Conservation (phyloP, 2,329 filamentous ascomycete species). For the Claviceps cyperi region DNA sequence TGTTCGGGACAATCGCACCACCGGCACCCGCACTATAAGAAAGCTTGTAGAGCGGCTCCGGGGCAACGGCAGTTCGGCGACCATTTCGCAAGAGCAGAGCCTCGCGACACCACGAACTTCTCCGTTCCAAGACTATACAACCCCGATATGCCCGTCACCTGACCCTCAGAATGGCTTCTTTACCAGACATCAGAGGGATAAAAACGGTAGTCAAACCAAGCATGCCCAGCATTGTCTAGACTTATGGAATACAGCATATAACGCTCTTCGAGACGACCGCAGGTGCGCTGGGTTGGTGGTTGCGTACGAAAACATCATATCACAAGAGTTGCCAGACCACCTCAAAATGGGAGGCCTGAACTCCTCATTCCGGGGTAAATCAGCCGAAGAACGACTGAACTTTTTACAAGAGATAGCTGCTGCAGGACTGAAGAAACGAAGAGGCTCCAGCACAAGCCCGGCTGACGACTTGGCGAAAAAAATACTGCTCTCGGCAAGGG, state of each 20-base stretch:
- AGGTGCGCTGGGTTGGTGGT: slow-evolving; percentile 17
- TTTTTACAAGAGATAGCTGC: slow-evolving; percentile 17
- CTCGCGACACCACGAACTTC: background rate
- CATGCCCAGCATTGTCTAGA: slow-evolving; percentile 10
- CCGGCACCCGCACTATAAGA: background rate
- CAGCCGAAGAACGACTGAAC: slow-evolving; percentile 14
- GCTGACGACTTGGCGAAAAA: slow-evolving; percentile 15
- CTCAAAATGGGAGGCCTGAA: slow-evolving; percentile 17
- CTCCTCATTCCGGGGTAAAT: slow-evolving; percentile 11
- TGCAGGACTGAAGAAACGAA: slow-evolving; percentile 16
- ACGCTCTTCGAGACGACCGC: slow-evolving; percentile 16
- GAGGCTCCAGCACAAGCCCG: slow-evolving; percentile 14
- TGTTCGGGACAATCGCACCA: background rate
- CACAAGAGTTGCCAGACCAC: slow-evolving; percentile 19
- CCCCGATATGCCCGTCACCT: background rate
- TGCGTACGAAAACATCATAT: slow-evolving; percentile 22
- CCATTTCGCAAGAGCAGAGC: background rate
- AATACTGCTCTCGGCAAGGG: slow-evolving; percentile 15
- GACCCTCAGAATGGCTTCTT: background rate
- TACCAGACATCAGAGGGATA: background rate
- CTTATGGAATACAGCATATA: slow-evolving; percentile 22
- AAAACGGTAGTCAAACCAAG: background rate
- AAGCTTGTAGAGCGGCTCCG: slow-evolving; percentile 9
- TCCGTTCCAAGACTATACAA: background rate
- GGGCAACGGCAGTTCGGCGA: slow-evolving; percentile 3